These are phyloP conservation scores for Phytophthora constricta DNA, from an alignment of 352 stramenopile genomes.

Conservation along the genomic window DNA sequence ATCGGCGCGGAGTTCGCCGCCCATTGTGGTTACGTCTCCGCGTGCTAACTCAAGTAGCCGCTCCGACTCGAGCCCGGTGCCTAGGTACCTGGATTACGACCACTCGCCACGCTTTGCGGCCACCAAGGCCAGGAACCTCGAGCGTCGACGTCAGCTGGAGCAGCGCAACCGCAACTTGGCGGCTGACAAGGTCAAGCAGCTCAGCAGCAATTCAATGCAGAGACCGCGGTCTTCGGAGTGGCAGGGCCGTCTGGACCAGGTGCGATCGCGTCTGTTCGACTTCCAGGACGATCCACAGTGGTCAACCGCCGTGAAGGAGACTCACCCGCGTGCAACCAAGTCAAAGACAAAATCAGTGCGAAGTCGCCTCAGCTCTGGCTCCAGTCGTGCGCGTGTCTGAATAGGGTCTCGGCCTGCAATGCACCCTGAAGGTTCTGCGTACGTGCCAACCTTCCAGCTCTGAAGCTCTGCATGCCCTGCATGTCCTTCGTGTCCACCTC, in stretches of 20 bases:
- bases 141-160: slow-evolving; percentile 42
- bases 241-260: slow-evolving; percentile 23
- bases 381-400: slow-evolving; percentile 9
- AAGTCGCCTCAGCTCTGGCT: slow-evolving; percentile 10
- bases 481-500: slow-evolving; percentile 10
- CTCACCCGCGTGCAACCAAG: slow-evolving; percentile 1
- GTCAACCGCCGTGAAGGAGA: slow-evolving; percentile 1
- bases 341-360: slow-evolving; percentile 9
- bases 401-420: not conserved
- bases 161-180: slow-evolving; percentile 36
- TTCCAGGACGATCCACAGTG: slow-evolving; percentile 2
- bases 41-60: slow-evolving; percentile 6
- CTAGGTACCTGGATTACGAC: slow-evolving; percentile 48
- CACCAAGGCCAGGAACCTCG: slow-evolving; percentile 44
- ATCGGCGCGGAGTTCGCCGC: not conserved
- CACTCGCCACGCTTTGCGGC: slow-evolving; percentile 43
- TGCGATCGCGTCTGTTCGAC: slow-evolving; percentile 29
- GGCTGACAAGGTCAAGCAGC: slow-evolving; percentile 16
- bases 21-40: slow-evolving; percentile 10
- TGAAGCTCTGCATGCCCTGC: too few relatives aligned
- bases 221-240: slow-evolving; percentile 19
- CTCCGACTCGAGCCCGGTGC: slow-evolving; percentile 17
- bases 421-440: not conserved
- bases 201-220: slow-evolving; percentile 6
- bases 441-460: too few relatives aligned